Base-by-base conservation (phyloP, 306 rosid species). In the Casuarina equisetifolia region DNA sequence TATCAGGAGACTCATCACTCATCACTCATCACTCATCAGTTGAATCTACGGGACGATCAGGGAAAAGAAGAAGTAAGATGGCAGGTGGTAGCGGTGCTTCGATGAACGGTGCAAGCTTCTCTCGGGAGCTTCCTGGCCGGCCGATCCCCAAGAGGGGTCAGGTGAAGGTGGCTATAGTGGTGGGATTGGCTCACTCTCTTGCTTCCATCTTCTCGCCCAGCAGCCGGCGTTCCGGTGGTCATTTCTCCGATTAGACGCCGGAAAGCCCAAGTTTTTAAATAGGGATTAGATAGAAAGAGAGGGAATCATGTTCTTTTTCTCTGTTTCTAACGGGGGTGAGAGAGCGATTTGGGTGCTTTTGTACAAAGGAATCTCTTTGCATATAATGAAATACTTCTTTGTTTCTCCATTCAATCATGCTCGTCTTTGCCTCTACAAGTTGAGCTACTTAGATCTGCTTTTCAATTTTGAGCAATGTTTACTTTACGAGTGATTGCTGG, bases 101-200 rank as follows among this genome's bases (percentile, higher is more conserved):
- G 85, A 83, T 84, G 69, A 85, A 48, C 45, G 81, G 74, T 3
- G 82, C 86, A 52, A 80, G 70, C 15, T 59, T 74, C 5, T 74
- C 82, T 0, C 70, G 74, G 35, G 77, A 84, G 69, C 35, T 3
- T 77, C 39, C 82, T 1, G 81, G 88, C 20, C 90, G 92, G 61
- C 89, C 82, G 59, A 85, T 87, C 80, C 97, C 97, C 3, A 87
- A 74, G 85, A 70, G 97, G 51, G 97, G 96, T 57, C 91, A 83
- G 44, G 93, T 93, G 70, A 92, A 87, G 83, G 5, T 80, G 61
- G 89, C 82, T n/a, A 84, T 90, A 16, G 84, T 92, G 35, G 85
- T 87, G 10, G 87, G 90, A 0, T 77, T 93, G 2, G 97, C 95
- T 4, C 85, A 81, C 74, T 87, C 95, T 12, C 81, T 93, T 25